Percentiles rank a stretch among this genome's conserved stretches.
phyloP scores from a whole-genome alignment of 2,329 filamentous ascomycete genomes.

The Fusarium sp. region DNA sequence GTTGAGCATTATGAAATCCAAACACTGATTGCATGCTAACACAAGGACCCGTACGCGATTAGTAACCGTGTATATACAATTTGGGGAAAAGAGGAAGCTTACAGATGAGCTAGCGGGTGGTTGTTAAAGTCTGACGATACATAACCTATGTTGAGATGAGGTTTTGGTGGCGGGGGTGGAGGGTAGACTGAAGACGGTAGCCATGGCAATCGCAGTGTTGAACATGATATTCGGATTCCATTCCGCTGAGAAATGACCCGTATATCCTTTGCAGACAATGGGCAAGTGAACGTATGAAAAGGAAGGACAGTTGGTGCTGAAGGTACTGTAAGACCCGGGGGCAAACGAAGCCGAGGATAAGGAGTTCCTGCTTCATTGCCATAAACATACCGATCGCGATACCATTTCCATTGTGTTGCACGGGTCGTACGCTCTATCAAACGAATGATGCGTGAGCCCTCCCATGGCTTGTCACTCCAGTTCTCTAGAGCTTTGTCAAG shows the following conservation, averaged over 20 bases:
- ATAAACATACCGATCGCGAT: conserved; percentile 78
- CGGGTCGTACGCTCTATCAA: conserved; percentile 86
- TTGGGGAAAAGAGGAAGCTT: conserved; percentile 44
- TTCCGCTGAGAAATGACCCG: conserved; percentile 95
- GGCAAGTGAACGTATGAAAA: conserved; percentile 97
- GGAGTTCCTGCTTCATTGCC: conserved; percentile 61
- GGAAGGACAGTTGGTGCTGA: conserved; percentile 93
- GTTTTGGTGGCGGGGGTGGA: conserved; percentile 83
- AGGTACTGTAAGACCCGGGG: conserved; percentile 76
- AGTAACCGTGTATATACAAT: conserved; percentile 1
- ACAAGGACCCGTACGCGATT: neutral
- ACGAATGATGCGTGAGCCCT: conserved; percentile 85
- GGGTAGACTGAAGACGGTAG: conserved; percentile 80
- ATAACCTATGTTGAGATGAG: conserved; percentile 91
- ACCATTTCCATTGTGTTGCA: conserved; percentile 84
- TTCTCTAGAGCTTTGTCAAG: conserved; percentile 54
- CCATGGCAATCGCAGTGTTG: conserved; percentile 87
- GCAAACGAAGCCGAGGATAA: conserved; percentile 79
- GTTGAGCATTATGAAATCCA: conserved; percentile 79
- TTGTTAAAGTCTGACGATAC: conserved; percentile 99
- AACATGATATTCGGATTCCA: conserved; percentile 89
- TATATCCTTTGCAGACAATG: conserved; percentile 89
- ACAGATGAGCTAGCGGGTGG: conserved; percentile 91
- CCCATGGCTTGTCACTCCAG: conserved; percentile 83
- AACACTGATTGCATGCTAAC: conserved; percentile 95